phyloP scores from a whole-genome alignment of 164 flowering plant species.

The Protea cynaroides region DNA sequence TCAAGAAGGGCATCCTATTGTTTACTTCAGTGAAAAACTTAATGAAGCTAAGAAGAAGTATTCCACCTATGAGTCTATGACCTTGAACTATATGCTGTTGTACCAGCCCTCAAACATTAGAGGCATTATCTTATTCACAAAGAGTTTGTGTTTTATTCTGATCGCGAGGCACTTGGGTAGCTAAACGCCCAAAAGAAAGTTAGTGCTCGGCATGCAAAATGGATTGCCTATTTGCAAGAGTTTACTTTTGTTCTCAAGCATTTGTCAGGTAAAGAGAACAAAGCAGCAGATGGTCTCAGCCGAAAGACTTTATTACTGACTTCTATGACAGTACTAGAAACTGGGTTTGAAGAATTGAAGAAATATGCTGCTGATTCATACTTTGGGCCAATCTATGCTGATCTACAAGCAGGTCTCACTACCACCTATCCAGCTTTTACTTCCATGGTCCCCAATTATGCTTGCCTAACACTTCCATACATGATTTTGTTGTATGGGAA shows the following conservation, averaged over 20 bases:
- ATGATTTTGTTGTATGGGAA: not conserved
- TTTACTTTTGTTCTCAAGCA: slow-evolving; percentile 1
- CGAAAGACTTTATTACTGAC: not conserved
- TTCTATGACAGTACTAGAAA: not conserved
- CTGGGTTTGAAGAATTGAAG: not conserved
- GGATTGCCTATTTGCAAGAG: slow-evolving; percentile 2
- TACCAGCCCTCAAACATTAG: too few species aligned
- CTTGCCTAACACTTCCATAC: not conserved
- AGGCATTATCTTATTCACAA: not conserved
- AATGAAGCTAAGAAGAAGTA: slow-evolving; percentile 2
- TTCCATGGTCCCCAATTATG: not conserved
- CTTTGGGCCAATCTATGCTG: not conserved
- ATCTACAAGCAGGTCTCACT: not conserved
- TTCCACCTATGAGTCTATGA: slow-evolving; percentile 6
- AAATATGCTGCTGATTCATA: not conserved
- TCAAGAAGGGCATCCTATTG: not conserved
- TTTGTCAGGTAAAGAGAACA: not conserved
- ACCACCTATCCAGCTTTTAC: too few species aligned
- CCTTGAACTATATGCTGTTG: not conserved
- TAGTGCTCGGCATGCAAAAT: not conserved
- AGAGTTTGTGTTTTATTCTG: not conserved
- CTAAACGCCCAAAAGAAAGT: too few species aligned
- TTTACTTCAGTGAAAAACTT: not conserved
- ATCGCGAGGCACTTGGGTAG: not conserved
- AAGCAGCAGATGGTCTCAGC: not conserved